These are phyloP conservation scores for Cordyceps fumosorosea DNA, from an alignment of 2,329 filamentous ascomycete species.

Conservation along the genomic window DNA sequence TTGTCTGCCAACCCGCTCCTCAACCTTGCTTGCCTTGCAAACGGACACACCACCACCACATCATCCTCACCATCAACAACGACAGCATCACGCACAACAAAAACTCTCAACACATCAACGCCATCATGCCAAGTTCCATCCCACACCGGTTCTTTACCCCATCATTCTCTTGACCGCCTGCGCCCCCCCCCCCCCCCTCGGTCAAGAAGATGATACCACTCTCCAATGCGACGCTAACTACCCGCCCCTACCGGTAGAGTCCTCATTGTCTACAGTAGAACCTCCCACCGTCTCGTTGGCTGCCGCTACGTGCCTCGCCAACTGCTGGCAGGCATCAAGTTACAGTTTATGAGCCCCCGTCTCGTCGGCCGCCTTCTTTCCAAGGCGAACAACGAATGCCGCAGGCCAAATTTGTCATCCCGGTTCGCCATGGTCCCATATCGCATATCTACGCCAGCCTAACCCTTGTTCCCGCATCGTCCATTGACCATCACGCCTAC, in stretches of 20 bases:
- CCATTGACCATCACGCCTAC: background rate
- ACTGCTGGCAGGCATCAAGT: background rate
- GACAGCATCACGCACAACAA: background rate
- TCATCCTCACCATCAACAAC: background rate
- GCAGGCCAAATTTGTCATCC: conserved; percentile 1
- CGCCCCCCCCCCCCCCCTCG: background rate
- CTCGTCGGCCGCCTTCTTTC: background rate
- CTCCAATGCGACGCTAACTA: conserved; percentile 5
- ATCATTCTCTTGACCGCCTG: conserved; percentile 8
- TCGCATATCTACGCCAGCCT: background rate
- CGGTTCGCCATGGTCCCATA: background rate
- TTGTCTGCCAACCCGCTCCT: conserved; percentile 1
- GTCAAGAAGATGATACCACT: conserved; percentile 8
- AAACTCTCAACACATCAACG: background rate
- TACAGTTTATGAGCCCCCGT: background rate
- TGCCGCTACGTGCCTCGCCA: background rate
- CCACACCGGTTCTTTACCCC: conserved; percentile 9
- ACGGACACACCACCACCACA: background rate
- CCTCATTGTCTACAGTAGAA: background rate
- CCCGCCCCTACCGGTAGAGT: background rate
- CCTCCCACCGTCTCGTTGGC: background rate
- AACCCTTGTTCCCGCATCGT: background rate
- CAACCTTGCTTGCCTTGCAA: background rate
- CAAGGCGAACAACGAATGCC: background rate
- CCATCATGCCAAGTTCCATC: conserved; percentile 2